Conservation (phyloP, 2,329 filamentous ascomycete genomes). For the Colletotrichum musicola region DNA sequence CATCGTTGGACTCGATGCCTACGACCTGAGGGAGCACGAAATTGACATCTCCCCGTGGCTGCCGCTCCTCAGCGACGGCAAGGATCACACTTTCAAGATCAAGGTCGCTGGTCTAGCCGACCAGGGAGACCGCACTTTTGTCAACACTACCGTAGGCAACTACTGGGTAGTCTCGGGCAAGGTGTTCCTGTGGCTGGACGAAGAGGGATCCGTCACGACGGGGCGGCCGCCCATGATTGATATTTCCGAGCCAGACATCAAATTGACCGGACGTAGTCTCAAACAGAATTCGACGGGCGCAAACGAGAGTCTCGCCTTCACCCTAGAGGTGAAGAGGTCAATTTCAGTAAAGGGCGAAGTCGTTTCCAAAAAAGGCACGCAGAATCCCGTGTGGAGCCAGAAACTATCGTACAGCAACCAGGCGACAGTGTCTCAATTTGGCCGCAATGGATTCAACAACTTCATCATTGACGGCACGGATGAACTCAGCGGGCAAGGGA, state of each 20-base stretch:
- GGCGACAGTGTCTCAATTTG: slow-evolving; percentile 51
- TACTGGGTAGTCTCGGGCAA: slow-evolving; percentile 85
- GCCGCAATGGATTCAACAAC: slow-evolving; percentile 46
- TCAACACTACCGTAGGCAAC: slow-evolving; percentile 69
- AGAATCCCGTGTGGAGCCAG: slow-evolving; percentile 67
- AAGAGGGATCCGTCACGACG: slow-evolving; percentile 63
- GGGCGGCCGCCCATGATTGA: slow-evolving; percentile 53
- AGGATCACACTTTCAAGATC: slow-evolving; percentile 76
- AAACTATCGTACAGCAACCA: slow-evolving; percentile 66
- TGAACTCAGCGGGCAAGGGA: slow-evolving; percentile 30
- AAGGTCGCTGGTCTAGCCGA: slow-evolving; percentile 75
- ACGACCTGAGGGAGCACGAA: slow-evolving; percentile 83
- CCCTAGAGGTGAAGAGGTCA: slow-evolving; percentile 66
- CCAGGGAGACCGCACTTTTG: slow-evolving; percentile 56
- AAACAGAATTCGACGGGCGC: slow-evolving; percentile 61
- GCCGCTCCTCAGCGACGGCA: slow-evolving; percentile 74
- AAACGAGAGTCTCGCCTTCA: slow-evolving; percentile 72
- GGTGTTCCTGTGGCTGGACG: slow-evolving; percentile 81
- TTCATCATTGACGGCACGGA: slow-evolving; percentile 49
- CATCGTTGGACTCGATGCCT: slow-evolving; percentile 82
- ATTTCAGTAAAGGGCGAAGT: slow-evolving; percentile 67
- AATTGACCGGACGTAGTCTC: slow-evolving; percentile 60
- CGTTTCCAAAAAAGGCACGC: slow-evolving; percentile 59
- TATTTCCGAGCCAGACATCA: slow-evolving; percentile 57
- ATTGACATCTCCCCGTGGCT: slow-evolving; percentile 87